These are phyloP conservation scores for Cladosporium sp. DNA, from an alignment of 2,329 filamentous ascomycete species.

Conservation along the genomic window DNA sequence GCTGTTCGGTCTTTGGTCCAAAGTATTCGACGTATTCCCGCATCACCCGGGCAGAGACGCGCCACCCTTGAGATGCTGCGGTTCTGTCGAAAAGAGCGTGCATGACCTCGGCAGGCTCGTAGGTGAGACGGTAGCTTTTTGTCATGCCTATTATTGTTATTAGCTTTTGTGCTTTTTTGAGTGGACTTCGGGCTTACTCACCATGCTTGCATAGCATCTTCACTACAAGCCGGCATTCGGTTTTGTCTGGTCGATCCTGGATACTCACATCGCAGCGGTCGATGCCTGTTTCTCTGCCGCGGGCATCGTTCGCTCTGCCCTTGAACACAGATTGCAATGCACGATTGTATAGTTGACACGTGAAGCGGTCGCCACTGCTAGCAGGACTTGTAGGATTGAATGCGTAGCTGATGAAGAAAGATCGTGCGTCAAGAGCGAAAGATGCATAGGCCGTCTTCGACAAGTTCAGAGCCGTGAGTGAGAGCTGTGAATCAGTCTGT, in stretches of 20 bases:
- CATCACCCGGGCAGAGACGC: conserved; percentile 64
- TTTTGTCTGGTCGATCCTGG: conserved; percentile 62
- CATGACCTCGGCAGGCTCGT: conserved; percentile 67
- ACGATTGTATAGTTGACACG: conserved; percentile 69
- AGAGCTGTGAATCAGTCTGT: conserved; percentile 46
- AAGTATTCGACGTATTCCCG: conserved; percentile 77
- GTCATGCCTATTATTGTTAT: conserved; percentile 53
- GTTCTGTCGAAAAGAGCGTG: conserved; percentile 69
- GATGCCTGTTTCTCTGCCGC: conserved; percentile 64
- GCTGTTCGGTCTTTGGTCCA: conserved; percentile 71
- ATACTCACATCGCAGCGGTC: conserved; percentile 70
- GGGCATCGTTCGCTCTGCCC: conserved; percentile 57
- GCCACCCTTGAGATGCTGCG: conserved; percentile 65
- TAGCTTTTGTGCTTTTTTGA: too few relatives aligned
- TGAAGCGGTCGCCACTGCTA: conserved; percentile 49
- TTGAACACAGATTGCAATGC: conserved; percentile 68
- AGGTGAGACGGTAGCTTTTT: conserved; percentile 71
- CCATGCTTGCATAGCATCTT: conserved; percentile 71
- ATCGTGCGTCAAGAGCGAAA: conserved; percentile 60
- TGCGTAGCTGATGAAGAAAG: conserved; percentile 69
- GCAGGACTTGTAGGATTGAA: conserved; percentile 40
- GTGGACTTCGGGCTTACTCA: conserved; percentile 23
- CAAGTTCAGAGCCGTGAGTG: conserved; percentile 70
- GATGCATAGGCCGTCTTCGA: conserved; percentile 76
- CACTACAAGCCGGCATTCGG: conserved; percentile 67